These are phyloP conservation scores for Albifimbria verrucaria DNA, from an alignment of 2,329 filamentous ascomycete species.

Conservation along the genomic window DNA sequence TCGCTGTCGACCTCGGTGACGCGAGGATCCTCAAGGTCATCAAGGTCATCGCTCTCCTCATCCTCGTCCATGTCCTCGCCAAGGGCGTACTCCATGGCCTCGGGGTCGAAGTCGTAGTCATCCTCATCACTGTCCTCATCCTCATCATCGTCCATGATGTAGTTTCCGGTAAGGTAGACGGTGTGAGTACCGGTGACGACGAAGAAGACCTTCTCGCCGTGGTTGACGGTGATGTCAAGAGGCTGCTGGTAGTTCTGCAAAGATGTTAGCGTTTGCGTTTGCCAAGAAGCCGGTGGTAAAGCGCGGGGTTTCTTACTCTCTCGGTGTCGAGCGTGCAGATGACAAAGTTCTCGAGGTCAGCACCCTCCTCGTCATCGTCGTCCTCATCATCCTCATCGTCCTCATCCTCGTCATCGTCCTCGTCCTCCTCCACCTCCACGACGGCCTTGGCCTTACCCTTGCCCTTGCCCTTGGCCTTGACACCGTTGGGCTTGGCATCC, in stretches of 20 bases:
- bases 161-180: slow-evolving; percentile 94
- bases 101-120: slow-evolving; percentile 78
- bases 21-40: slow-evolving; percentile 74
- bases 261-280: slow-evolving; percentile 19
- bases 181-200: slow-evolving; percentile 85
- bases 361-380: slow-evolving; percentile 59
- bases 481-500: slow-evolving; percentile 58
- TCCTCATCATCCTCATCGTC: slow-evolving; percentile 60
- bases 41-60: slow-evolving; percentile 72
- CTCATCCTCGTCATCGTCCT: slow-evolving; percentile 52
- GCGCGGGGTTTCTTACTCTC: slow-evolving; percentile 70
- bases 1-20: slow-evolving; percentile 80
- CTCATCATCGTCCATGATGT: slow-evolving; percentile 70
- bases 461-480: slow-evolving; percentile 55
- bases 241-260: slow-evolving; percentile 87
- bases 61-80: slow-evolving; percentile 67
- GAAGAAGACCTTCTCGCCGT: slow-evolving; percentile 90
- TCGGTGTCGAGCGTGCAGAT: slow-evolving; percentile 93
- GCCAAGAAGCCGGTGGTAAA: slow-evolving; percentile 2
- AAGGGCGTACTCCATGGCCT: slow-evolving; percentile 72
- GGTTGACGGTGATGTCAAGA: slow-evolving; percentile 85
- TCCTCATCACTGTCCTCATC: slow-evolving; percentile 63
- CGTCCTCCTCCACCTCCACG: slow-evolving; percentile 56
- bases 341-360: slow-evolving; percentile 83
- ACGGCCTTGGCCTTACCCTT: slow-evolving; percentile 71